Evolutionary conservation across 116 monocot species (phyloP), one percentile per base, ranked within the genome.

Genomic region (Posidonia oceanica): DNA sequence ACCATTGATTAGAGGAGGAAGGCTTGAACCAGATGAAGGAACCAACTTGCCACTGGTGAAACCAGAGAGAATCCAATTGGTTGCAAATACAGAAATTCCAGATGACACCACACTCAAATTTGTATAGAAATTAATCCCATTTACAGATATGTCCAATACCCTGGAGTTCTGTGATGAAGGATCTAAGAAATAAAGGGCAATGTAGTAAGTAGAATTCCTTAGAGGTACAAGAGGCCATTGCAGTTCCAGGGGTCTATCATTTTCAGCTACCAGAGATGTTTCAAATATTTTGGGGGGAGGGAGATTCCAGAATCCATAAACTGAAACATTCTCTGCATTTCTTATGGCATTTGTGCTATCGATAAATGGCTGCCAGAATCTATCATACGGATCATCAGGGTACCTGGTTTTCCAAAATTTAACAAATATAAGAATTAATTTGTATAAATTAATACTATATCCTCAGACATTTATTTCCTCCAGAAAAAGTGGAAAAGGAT

Each of bases 131-230:
- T 10, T 64, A 58, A 83, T 76, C 3, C 77, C 87, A 83, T 97
- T 92, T 79, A 97, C 64, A 56, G 59, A 83, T 38, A 92, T 75
- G 79, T 82, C 70, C 61, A 89, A 78, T 29, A 44, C 67, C 68
- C 83, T 75, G 14, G 80, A 77, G 69, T 53, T 83, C 18, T 68
- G 71, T 16, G 54, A 53, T 15, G 73, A 71, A 75, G 78, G 67
- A 68, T 91, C 87, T 41, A 86, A 80, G 77, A 97, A 97, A 76
- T 97, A 97, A 42, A 97, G 87, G 62, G 97, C 83, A 74, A 97
- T 68, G 51, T 92, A 92, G 71, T 89, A 97, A 74, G 73, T 84
- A 59, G 89, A 75, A 18, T 68, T 85, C 54, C 74, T 80, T 40
- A 97, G 92, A 8, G 84, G 61, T 10, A 84, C 39, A 41, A 63